Evolutionary conservation across 257 asterid genomes (phyloP).

Genomic region (Solanum virginianum): DNA sequence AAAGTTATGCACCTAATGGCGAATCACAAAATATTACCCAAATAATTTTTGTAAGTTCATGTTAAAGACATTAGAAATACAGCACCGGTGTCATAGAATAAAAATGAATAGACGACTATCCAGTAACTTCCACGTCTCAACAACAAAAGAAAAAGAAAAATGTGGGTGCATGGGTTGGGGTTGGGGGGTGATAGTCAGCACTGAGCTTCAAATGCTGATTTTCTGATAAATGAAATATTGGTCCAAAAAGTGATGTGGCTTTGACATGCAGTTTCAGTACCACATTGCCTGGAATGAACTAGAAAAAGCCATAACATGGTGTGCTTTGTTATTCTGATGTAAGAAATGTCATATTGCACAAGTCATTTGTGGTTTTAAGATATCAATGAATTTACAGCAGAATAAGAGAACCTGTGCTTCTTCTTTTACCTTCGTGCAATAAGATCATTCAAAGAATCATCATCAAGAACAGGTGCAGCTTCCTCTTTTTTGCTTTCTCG

Average conservation of each 20-base stretch:
- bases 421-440: conserved; percentile 81
- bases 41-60: background rate
- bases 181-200: background rate
- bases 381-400: background rate
- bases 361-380: background rate
- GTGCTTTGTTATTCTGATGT: background rate
- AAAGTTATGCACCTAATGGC: background rate
- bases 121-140: background rate
- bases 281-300: background rate
- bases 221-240: background rate
- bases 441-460: conserved; percentile 85
- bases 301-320: background rate
- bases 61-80: background rate
- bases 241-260: background rate
- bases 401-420: background rate
- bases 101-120: background rate
- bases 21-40: background rate
- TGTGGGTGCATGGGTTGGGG: background rate
- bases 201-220: background rate
- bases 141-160: background rate
- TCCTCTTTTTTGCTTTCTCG: conserved; percentile 98
- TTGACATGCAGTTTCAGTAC: background rate
- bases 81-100: background rate
- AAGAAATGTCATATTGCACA: background rate
- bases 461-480: conserved; percentile 86